phyloP scores from a whole-genome alignment of 768 basidiomycete species.

The Pisolithus marmoratus region DNA sequence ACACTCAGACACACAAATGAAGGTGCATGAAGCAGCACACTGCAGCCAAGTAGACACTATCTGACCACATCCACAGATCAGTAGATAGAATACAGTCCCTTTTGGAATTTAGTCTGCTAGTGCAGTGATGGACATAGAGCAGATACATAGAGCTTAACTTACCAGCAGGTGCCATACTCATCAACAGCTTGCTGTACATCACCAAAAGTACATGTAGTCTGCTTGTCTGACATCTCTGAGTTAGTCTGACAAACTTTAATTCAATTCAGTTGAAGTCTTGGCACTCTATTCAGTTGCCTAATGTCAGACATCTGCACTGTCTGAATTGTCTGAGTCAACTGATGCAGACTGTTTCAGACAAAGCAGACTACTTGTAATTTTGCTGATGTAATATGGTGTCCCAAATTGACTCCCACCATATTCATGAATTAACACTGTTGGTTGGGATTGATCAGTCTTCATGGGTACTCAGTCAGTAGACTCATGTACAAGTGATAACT shows the following conservation, averaged over 20 bases:
- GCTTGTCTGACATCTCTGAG: too few species aligned
- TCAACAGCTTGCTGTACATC: constrained; percentile 56
- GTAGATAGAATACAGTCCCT: constrained; percentile 84
- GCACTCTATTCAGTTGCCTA: too few species aligned
- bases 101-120: constrained; percentile 66
- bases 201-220: too few species aligned
- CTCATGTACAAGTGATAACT: constrained; percentile 65
- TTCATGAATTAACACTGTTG: constrained; percentile 59
- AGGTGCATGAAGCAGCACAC: constrained; percentile 29
- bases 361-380: too few species aligned
- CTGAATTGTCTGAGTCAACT: too few species aligned
- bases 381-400: constrained; percentile 53
- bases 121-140: constrained; percentile 44
- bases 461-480: neutral
- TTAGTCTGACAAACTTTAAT: too few species aligned
- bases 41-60: constrained; percentile 90
- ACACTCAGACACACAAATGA: constrained; percentile 7
- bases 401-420: constrained; percentile 55
- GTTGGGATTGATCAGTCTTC: neutral
- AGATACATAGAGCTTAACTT: constrained; percentile 59
- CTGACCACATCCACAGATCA: constrained; percentile 76
- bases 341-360: too few species aligned
- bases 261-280: too few species aligned
- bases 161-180: constrained; percentile 75
- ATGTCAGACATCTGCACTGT: too few species aligned